These are phyloP conservation scores for Trichoderma asperellum DNA, from an alignment of 2,329 filamentous ascomycete species.

Conservation along the genomic window DNA sequence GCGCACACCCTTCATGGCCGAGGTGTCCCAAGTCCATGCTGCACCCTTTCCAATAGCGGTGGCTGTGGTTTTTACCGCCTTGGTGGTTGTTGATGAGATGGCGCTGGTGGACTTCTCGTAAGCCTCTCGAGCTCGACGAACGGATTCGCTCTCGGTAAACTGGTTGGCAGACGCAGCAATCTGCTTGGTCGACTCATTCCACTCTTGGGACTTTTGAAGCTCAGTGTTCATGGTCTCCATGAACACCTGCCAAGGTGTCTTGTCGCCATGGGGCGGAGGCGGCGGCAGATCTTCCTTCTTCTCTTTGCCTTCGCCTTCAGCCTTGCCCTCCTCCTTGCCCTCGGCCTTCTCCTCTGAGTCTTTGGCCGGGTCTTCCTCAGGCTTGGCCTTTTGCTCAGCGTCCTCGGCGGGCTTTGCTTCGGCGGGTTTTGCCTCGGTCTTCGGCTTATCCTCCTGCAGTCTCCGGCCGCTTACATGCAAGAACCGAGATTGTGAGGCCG, in stretches of 20 bases:
- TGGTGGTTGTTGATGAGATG: constrained; percentile 76
- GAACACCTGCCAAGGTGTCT: constrained; percentile 98
- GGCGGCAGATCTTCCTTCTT: constrained; percentile 74
- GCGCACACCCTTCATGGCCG: constrained; percentile 87
- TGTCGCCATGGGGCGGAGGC: constrained; percentile 95
- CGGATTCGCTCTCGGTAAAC: constrained; percentile 89
- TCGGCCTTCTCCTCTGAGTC: constrained; percentile 50
- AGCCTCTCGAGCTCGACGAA: constrained; percentile 81
- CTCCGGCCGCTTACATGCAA: constrained; percentile 41
- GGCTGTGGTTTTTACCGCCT: constrained; percentile 83
- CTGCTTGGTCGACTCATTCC: constrained; percentile 98
- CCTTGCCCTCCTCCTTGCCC: constrained; percentile 48
- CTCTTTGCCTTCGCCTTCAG: constrained; percentile 56
- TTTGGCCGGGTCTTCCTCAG: constrained; percentile 39
- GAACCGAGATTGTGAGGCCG: constrained; percentile 39
- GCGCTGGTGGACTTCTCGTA: constrained; percentile 86
- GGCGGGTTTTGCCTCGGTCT: constrained; percentile 30
- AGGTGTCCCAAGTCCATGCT: constrained; percentile 95
- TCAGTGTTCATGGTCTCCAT: constrained; percentile 92
- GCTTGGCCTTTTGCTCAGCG: constrained; percentile 30
- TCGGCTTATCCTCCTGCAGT: constrained; percentile 41
- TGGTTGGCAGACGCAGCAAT: constrained; percentile 86
- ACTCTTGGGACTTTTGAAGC: constrained; percentile 97
- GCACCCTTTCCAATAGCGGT: constrained; percentile 87
- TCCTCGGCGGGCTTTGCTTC: constrained; percentile 16